phyloP scores from a whole-genome alignment of 495 filamentous ascomycete genomes.

The Trichoderma asperelloides region DNA sequence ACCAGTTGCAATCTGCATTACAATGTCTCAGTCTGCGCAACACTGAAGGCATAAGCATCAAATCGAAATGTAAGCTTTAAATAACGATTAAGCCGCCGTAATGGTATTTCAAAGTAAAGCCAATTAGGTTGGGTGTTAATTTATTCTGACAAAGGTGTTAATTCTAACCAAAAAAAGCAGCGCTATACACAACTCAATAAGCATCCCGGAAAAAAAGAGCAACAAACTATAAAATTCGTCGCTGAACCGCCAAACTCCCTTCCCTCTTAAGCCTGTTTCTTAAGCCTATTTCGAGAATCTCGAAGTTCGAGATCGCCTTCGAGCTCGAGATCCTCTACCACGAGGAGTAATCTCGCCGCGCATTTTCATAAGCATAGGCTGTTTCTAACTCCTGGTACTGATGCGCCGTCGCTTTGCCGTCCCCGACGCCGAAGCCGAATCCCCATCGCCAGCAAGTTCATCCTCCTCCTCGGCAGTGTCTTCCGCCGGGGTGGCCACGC shows the following conservation, averaged over 20 bases:
- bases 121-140: not conserved
- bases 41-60: too few species aligned
- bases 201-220: not conserved
- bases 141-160: not conserved
- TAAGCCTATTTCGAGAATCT: not conserved
- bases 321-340: not conserved
- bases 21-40: too few species aligned
- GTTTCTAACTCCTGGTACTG: constrained; percentile 10
- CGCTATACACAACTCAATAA: not conserved
- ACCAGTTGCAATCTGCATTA: too few species aligned
- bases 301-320: not conserved
- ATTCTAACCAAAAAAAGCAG: not conserved
- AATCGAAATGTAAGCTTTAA: too few species aligned
- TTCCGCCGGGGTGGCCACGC: constrained; percentile 9
- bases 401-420: constrained; percentile 11
- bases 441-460: constrained; percentile 10
- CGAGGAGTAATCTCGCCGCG: not conserved
- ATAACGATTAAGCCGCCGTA: too few species aligned
- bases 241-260: not conserved
- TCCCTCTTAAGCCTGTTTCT: not conserved
- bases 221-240: not conserved
- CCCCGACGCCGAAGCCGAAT: not conserved
- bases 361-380: not conserved
- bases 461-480: constrained; percentile 12
- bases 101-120: not conserved